Percentiles rank a stretch among this genome's conserved stretches.
Evolutionary conservation across 768 basidiomycete genomes (phyloP).

Genomic region (Tricholoma saponaceum): DNA sequence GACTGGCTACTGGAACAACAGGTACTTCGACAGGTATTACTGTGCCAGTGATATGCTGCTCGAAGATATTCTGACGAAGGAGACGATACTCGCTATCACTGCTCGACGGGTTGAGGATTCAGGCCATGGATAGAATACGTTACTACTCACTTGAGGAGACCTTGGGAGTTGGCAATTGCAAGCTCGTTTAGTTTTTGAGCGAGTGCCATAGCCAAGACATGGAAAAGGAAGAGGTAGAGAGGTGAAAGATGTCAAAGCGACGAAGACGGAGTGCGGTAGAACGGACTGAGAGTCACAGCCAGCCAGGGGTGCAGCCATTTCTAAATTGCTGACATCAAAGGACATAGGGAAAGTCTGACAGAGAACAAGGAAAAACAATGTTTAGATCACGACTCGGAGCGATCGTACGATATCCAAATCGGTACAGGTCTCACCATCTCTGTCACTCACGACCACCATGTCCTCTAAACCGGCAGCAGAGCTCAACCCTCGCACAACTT

Average conservation of each 20-base stretch:
- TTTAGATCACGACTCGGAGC: too few species aligned
- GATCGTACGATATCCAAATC: too few species aligned
- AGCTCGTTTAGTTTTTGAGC: constrained; percentile 66
- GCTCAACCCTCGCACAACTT: constrained; percentile 66
- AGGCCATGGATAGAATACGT: neutral
- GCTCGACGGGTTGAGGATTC: neutral
- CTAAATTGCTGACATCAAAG: neutral
- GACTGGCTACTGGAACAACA: constrained; percentile 22
- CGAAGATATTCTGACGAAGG: constrained; percentile 64
- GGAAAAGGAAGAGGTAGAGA: constrained; percentile 10
- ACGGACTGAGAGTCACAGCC: neutral
- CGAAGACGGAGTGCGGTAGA: neutral
- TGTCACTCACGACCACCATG: constrained; percentile 19
- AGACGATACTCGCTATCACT: constrained; percentile 76
- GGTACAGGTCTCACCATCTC: neutral
- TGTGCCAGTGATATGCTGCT: constrained; percentile 42
- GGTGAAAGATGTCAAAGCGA: constrained; percentile 4
- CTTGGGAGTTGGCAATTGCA: constrained; percentile 61
- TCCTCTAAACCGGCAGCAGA: constrained; percentile 10
- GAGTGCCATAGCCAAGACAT: constrained; percentile 39
- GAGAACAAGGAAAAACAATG: too few species aligned
- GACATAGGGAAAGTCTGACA: neutral
- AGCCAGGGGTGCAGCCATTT: neutral
- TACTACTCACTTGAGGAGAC: constrained; percentile 54
- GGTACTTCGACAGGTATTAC: constrained; percentile 26